Evolutionary conservation across 73 alveolate species (phyloP).

Genomic region (Paramecium caudatum): DNA sequence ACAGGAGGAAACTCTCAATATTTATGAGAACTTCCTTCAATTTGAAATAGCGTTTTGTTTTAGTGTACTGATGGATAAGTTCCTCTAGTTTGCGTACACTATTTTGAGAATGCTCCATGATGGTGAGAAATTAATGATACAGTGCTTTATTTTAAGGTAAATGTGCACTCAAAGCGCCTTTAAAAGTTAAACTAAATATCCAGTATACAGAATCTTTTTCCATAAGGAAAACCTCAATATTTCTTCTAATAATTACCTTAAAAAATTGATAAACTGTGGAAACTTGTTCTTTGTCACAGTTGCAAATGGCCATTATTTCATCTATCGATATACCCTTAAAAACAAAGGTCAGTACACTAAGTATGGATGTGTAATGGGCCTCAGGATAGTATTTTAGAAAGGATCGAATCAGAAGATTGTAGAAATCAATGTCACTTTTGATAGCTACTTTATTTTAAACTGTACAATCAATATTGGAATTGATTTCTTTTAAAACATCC

Average conservation of each 20-base stretch:
- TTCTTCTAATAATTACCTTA: not conserved
- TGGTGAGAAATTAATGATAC: not conserved
- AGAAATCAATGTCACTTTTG: constrained; percentile 17
- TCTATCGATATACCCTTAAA: constrained; percentile 15
- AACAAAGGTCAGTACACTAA: constrained; percentile 40
- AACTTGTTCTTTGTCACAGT: not conserved
- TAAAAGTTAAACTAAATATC: not conserved
- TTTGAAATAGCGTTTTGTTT: constrained; percentile 32
- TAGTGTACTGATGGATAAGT: constrained; percentile 7
- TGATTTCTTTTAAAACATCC: not conserved
- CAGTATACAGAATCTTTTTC: not conserved
- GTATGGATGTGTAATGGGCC: not conserved
- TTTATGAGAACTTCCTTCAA: constrained; percentile 31
- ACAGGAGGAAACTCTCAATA: constrained; percentile 23
- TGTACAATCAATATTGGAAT: not conserved
- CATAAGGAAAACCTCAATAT: not conserved
- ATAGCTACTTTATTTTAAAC: not conserved
- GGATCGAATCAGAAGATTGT: not conserved
- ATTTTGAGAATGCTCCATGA: not conserved
- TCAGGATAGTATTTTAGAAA: constrained; percentile 21
- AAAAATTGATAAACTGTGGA: not conserved
- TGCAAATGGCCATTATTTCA: not conserved
- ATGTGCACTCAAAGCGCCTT: not conserved
- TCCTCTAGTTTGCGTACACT: constrained; percentile 20
- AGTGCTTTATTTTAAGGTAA: not conserved